phyloP scores from a whole-genome alignment of 805 yeast genomes.

The Metschnikowia cubensis region DNA sequence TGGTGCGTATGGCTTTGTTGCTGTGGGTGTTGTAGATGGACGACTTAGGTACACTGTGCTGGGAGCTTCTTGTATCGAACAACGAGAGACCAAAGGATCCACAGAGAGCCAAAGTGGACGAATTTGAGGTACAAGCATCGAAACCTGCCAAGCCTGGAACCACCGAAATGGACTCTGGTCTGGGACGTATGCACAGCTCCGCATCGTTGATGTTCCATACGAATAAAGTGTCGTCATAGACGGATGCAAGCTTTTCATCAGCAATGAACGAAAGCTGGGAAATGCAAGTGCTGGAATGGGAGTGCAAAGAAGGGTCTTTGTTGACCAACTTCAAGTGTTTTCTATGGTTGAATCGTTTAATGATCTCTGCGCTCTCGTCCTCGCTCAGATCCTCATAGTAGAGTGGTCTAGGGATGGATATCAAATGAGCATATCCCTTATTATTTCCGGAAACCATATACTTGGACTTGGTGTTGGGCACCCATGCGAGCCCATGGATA shows the following conservation, averaged over 20 bases:
- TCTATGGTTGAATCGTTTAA: conserved; percentile 74
- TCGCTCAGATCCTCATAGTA: conserved; percentile 16
- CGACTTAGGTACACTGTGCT: conserved; percentile 31
- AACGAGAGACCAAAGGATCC: conserved; percentile 73
- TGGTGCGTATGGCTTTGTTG: conserved; percentile 26
- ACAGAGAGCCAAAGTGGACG: conserved; percentile 50
- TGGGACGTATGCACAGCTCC: conserved; percentile 36
- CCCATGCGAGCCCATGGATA: conserved; percentile 52
- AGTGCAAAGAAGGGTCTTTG: conserved; percentile 20
- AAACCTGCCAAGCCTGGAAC: conserved; percentile 49
- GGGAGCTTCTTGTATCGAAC: conserved; percentile 59
- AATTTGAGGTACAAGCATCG: conserved; percentile 25
- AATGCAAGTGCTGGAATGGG: conserved; percentile 24
- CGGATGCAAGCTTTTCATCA: conserved; percentile 49
- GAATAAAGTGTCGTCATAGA: conserved; percentile 67
- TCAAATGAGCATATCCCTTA: conserved; percentile 69
- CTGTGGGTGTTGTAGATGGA: conserved; percentile 10
- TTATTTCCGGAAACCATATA: conserved; percentile 69
- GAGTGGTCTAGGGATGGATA: conserved; percentile 51
- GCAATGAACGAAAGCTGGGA: conserved; percentile 25
- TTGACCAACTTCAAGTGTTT: conserved; percentile 48
- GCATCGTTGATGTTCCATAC: conserved; percentile 68
- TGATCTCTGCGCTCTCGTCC: conserved; percentile 60
- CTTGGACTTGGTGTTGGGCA: conserved; percentile 33
- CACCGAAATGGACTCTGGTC: conserved; percentile 53